Evolutionary conservation across 2,329 filamentous ascomycete species (phyloP), one percentile per base, ranked within the genome.

Genomic region (Trichoderma koningii): DNA sequence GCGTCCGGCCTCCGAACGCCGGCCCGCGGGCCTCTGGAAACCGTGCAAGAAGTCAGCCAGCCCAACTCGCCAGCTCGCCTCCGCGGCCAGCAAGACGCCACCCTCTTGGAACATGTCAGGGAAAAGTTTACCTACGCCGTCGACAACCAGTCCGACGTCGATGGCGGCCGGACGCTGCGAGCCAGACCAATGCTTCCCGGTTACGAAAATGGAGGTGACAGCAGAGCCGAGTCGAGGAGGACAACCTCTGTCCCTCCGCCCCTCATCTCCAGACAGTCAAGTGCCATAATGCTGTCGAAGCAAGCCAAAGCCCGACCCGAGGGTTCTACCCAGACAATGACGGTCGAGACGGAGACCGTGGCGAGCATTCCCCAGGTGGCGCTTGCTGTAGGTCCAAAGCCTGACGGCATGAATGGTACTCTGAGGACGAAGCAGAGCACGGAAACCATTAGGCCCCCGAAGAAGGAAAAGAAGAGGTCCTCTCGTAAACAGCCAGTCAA

Each of bases 341-440:
- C 92, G 10, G 94, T 98, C 15, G 95, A 99, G 79, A 97, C 95
- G 0, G 95, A 99, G 77, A 96, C 93, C 0, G 95, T 99, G 44
- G 90, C 87, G 50, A 96, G 93, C 3, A 90, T 97, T 63, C 92
- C 93, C 12, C 93, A 96, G 73, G 85, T 93, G 30, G 87, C 89
- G 10, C 82, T 97, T 30, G 88, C 89, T 7, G 79, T 83, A 41
- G 86, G 86, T 44, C 82, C 83, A n/a, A 87, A 87, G 21, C 82
- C 85, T 19, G 86, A 86, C 65, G 88, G 90, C 50, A 77, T 80
- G 30, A 87, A 83, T 71, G 88, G 90, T 50, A 96, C 90, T 69
- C 80, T 99, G 51, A 89, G 92, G 71, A 85, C 92, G 65, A 96
- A 96, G 76, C 88, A 90, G 7, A 98, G 94, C 77, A 91, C 88